These are phyloP conservation scores for Penicillium aurantiogriseum DNA, from an alignment of 2,329 filamentous ascomycete genomes.

Conservation along the genomic window DNA sequence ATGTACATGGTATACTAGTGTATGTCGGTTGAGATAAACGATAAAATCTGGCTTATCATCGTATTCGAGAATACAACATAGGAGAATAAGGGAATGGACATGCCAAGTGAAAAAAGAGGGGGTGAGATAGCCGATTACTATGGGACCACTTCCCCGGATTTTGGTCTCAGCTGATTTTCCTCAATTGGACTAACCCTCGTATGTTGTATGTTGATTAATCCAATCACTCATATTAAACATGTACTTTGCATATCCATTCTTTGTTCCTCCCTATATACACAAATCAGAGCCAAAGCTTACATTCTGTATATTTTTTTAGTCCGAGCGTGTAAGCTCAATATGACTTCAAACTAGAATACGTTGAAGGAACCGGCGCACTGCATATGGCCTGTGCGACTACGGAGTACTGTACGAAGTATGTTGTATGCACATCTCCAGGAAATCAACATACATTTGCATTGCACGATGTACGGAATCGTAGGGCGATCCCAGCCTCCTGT, in stretches of 20 bases:
- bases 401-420: not conserved
- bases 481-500: constrained; percentile 13
- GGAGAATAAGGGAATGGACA: not conserved
- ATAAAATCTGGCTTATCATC: constrained; percentile 13
- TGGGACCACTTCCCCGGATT: constrained; percentile 24
- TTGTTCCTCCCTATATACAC: not conserved
- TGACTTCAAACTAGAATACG: not conserved
- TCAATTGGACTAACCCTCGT: not conserved
- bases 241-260: not conserved
- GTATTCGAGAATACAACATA: too few relatives aligned
- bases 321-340: not conserved
- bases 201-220: not conserved
- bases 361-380: not conserved
- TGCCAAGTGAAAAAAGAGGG: constrained; percentile 3
- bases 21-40: constrained; percentile 1
- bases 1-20: too few relatives aligned
- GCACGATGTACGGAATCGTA: constrained; percentile 4
- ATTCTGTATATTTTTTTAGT: not conserved
- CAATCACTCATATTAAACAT: too few relatives aligned
- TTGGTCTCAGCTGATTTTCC: constrained; percentile 12
- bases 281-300: not conserved
- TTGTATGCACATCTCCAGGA: not conserved
- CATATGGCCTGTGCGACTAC: constrained; percentile 1
- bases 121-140: constrained; percentile 4
- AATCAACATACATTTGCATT: constrained; percentile 4